Evolutionary conservation across 2,329 filamentous ascomycete genomes (phyloP).

Genomic region (Shiraia sp.): DNA sequence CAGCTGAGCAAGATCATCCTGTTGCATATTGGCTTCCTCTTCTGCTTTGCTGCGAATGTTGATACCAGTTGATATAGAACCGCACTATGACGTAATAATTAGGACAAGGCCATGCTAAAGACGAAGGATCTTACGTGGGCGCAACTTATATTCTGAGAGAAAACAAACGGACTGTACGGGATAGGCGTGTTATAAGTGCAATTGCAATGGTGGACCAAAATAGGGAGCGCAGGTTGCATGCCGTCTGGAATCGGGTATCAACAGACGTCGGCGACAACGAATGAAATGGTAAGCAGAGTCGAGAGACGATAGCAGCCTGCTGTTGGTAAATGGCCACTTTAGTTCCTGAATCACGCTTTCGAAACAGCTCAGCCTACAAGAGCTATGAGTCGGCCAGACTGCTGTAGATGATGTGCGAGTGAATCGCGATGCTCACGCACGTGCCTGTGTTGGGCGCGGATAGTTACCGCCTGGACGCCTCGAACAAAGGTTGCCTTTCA

Average conservation of each 20-base stretch:
- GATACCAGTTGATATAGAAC: constrained; percentile 47
- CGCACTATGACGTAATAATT: constrained; percentile 50
- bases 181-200: constrained; percentile 47
- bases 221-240: constrained; percentile 47
- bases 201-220: constrained; percentile 45
- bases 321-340: background rate
- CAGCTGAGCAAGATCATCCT: constrained; percentile 81
- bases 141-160: constrained; percentile 50
- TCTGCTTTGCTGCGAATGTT: constrained; percentile 43
- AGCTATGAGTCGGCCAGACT: constrained; percentile 12
- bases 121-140: constrained; percentile 49
- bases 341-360: background rate
- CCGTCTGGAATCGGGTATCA: constrained; percentile 16
- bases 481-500: constrained; percentile 25
- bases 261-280: constrained; percentile 9
- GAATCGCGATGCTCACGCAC: constrained; percentile 13
- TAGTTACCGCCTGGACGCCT: constrained; percentile 8
- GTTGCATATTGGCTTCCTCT: constrained; percentile 57
- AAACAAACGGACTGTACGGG: constrained; percentile 47
- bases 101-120: constrained; percentile 22
- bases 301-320: constrained; percentile 9
- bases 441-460: constrained; percentile 30
- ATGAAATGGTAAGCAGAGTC: constrained; percentile 22
- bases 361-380: too few species aligned
- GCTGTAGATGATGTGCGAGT: constrained; percentile 11